Evolutionary conservation across 176 grass and related monocot genomes (phyloP).

Genomic region (Luzula sylvatica): DNA sequence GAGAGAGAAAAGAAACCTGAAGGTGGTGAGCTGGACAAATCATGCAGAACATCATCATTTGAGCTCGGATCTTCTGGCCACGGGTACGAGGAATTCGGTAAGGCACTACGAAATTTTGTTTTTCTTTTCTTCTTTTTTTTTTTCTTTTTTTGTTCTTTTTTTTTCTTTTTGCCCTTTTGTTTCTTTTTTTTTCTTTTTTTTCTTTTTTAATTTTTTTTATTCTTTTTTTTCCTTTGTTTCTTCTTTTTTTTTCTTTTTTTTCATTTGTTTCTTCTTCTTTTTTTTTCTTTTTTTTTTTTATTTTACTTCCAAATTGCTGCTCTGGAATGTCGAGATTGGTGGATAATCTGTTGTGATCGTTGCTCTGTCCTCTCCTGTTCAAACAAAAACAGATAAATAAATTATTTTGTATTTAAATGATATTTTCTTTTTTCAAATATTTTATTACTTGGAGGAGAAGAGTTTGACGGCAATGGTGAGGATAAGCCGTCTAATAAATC

Average conservation of each 20-base stretch:
- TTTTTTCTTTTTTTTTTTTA: slow-evolving; percentile 73
- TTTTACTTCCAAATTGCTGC: slow-evolving; percentile 60
- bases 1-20: slow-evolving; percentile 45
- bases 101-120: no score
- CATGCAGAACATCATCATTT: slow-evolving; percentile 83
- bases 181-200: no score
- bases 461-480: slow-evolving; percentile 52
- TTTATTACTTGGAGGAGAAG: slow-evolving; percentile 41
- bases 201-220: no score
- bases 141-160: no score
- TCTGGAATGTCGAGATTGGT: slow-evolving; percentile 77
- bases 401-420: not conserved
- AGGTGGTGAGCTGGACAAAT: slow-evolving; percentile 39
- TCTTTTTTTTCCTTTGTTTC: no score
- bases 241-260: no score
- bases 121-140: no score
- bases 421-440: slow-evolving; percentile 18
- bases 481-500: slow-evolving; percentile 89
- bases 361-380: slow-evolving; percentile 32
- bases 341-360: slow-evolving; percentile 31
- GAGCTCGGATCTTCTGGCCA: no score
- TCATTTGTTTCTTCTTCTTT: no score
- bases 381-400: slow-evolving; percentile 15
- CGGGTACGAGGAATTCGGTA: no score
- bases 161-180: no score